Evolutionary conservation across 2,329 filamentous ascomycete species (phyloP).

Genomic region (Ophiobolus disseminans): DNA sequence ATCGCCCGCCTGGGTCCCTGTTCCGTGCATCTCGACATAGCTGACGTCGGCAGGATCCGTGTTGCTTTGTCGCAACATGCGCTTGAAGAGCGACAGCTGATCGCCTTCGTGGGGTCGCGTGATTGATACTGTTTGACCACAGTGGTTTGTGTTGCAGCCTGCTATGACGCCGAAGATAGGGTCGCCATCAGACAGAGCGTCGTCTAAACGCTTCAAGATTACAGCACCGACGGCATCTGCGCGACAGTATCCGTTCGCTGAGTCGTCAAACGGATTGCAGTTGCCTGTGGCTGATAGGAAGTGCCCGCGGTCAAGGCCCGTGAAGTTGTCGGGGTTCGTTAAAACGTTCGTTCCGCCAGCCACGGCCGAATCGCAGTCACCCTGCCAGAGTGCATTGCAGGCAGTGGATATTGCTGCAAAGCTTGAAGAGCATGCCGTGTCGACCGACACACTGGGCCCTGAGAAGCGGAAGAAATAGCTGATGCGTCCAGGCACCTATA

Average conservation of each 20-base stretch:
- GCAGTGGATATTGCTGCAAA: conserved; percentile 15
- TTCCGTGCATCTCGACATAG: conserved; percentile 44
- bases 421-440: conserved; percentile 40
- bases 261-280: conserved; percentile 37
- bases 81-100: conserved; percentile 23
- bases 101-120: conserved; percentile 35
- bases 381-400: conserved; percentile 30
- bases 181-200: conserved; percentile 42
- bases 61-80: conserved; percentile 40
- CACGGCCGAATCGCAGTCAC: conserved; percentile 21
- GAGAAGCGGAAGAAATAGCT: conserved; percentile 42
- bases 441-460: conserved; percentile 28
- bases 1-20: conserved; percentile 42
- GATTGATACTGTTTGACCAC: conserved; percentile 42
- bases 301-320: conserved; percentile 21
- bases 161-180: conserved; percentile 42
- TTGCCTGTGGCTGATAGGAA: conserved; percentile 24
- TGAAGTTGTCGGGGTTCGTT: conserved; percentile 37
- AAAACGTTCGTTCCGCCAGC: conserved; percentile 33
- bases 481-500: conserved; percentile 41
- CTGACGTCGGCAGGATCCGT: conserved; percentile 42
- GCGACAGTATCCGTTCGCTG: conserved; percentile 47
- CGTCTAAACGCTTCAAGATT: conserved; percentile 44
- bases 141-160: conserved; percentile 41
- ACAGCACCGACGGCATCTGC: conserved; percentile 39